Base-by-base conservation (phyloP, 1,284 basidiomycete species). In the Sphaerobolus stellatus region DNA sequence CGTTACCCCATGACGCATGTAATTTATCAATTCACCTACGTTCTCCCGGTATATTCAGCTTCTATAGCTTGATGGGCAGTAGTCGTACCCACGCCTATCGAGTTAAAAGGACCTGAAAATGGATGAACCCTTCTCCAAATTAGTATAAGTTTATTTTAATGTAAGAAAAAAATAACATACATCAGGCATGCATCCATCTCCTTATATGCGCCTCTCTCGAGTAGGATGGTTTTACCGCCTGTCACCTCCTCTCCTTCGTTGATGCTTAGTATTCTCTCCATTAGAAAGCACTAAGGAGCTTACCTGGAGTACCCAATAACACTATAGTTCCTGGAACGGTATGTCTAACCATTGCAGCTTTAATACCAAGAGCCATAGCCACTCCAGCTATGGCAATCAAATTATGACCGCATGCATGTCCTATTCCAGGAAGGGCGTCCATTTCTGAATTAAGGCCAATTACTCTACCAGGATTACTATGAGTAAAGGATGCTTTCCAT, bases 11-110 rank as follows among this genome's bases (percentile, higher is more conserved):
- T 5, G n/a, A 16, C 69, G 18, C 13, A 68, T n/a, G 63, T 58
- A 33, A 20, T 53, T 30, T 41, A 5, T 33, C 13, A 30, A 16
- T 14, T 69, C 43, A 71, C 77, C 58, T 61, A 87, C 87, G 79
- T 77, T 58, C 80, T 84, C 5, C 87, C 88, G 58, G 78, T 77
- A 69, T 81, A 90, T 66, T 89, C 84, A 1, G 85, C 79, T 25
- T 76, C 72, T 18, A 90, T 71, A 5, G 70, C 62, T 61, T 86
- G 83, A 62, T 82, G 71, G 1, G 89, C 86, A 9, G 77, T 78
- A 31, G 81, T 78, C 13, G 77, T 68, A 36, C 78, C 80, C n/a
- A 79, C 66, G 27, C 72, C 75, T 5, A 77, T 72, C 14, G 78
- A 78, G 57, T 78, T 67, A 1, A 65, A 61, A 3, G 72, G 68